Evolutionary conservation across 805 yeast genomes (phyloP), one percentile per base, ranked within the genome.

Genomic region (Hanseniaspora thailandica): DNA sequence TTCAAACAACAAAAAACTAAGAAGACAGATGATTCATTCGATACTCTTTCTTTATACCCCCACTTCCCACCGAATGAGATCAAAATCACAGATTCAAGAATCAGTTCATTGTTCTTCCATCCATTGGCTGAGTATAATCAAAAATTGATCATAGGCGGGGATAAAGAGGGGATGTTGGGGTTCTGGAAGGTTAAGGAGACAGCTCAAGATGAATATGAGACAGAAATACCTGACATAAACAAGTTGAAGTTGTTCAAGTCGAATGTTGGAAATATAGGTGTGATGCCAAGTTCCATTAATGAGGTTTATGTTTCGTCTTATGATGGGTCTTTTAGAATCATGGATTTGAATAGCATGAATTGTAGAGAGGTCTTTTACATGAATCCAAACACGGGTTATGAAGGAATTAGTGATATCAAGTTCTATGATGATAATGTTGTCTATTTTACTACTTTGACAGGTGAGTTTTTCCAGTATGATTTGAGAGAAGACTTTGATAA

Each of bases 121-220:
- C 96, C 97, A 0, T 67, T 84, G 0, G 64, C 63, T 0, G 75
- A 73, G 0, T 41, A 41, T 33, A 79, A 80, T 56, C 47, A 26
- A 28, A 74, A 83, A 57, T 61, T 90, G 4, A 72, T 88, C 1
- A 63, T 86, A 31, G 96, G 88, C 1, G 97, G 97, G 45, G 98
- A 93, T 66, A 86, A 86, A 12, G 68, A 70, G n/a, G 98, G 98
- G 5, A 76, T 80, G 57, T 67, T 88, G 41, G 97, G 97, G 0
- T 73, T 93, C 15, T 90, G 97, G 97, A 81, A 89, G 43, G 82
- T 85, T 7, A 47, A 47, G 28, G 55, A 53, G 13, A n/a, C 39
- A 13, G 20, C 40, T 22, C 47, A 40, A 13, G 60, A 63, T 53
- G 63, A 62, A 34, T 57, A 61, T 17, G 58, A 56, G 5, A 69